Evolutionary conservation across 352 stramenopile genomes (phyloP), one percentile per base, ranked within the genome.

Genomic region (Phytophthora melonis): DNA sequence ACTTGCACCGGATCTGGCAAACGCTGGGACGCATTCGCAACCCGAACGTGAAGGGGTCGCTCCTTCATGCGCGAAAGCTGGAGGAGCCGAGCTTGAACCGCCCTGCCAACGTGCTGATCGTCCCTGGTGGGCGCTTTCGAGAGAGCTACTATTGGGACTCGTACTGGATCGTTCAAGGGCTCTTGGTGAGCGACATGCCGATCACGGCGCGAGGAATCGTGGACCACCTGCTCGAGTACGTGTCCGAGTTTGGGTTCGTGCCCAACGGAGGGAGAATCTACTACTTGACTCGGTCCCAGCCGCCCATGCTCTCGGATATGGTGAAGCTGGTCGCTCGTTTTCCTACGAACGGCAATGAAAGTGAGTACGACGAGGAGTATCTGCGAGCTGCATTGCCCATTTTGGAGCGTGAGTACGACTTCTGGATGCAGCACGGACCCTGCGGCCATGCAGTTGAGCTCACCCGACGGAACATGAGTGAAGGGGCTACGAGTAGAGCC

Each of bases 141-240:
- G 94, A 98, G 74, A 91, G 79, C 45, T 98, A 98, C 79, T 98
- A 98, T 74, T 98, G 94, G 94, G 94, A 98, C 68, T 94, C 87
- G 63, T 98, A 94, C 77, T 98, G 94, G 94, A 98, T 98, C 58
- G 85, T 98, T 10, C 73, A 93, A 60, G 92, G 93, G 0, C 78
- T 98, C 5, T 72, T 98, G 39, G 86, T 95, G 9, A 96, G 89
- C 66, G 76, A 83, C 57, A 95, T 98, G 91, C 54, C 72, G 14
- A 45, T 86, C 34, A 97, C 93, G 0, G 92, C 93, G 5, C 75
- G 82, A 23, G 88, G 87, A 2, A 80, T 97, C 4, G 89, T 98
- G 27, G 87, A 88, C 45, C 96, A 98, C 72, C 66, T 98, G 43
- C 76, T 97, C 23, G 86, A 96, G 63, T 94, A 95, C 56, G 88